Percentiles rank a stretch among this genome's conserved stretches.
These are phyloP conservation scores for Ceratobasidium sp. DNA, from an alignment of 1,284 basidiomycete genomes.

Conservation along the genomic window DNA sequence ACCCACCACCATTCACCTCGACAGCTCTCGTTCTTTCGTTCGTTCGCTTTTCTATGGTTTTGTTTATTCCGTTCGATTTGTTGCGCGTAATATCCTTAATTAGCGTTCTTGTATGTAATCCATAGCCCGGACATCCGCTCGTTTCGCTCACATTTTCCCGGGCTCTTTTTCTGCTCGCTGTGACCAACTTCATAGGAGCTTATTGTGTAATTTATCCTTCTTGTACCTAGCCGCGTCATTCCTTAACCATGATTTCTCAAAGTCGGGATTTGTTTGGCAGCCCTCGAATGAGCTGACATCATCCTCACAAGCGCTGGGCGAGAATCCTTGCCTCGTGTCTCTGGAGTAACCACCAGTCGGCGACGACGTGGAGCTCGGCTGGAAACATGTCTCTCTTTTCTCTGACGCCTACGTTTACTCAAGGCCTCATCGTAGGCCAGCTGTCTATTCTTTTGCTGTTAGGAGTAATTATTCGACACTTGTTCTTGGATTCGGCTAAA, in stretches of 20 bases:
- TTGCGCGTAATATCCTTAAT: background rate
- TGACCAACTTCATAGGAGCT: background rate
- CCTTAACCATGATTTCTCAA: background rate
- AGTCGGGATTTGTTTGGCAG: conserved; percentile 33
- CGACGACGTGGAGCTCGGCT: background rate
- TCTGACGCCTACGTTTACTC: conserved; percentile 81
- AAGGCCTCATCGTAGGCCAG: conserved; percentile 80
- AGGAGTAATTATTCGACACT: conserved; percentile 74
- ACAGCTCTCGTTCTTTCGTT: background rate
- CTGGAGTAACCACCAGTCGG: background rate
- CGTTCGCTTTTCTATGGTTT: background rate
- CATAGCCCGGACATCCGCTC: conserved; percentile 6
- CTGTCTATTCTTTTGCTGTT: conserved; percentile 75
- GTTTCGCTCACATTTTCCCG: background rate
- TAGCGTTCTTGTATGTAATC: conserved; percentile 1
- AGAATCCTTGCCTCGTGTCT: background rate
- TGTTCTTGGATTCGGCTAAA: conserved; percentile 70
- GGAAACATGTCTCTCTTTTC: conserved; percentile 62
- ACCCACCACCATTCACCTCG: background rate
- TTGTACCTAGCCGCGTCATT: conserved; percentile 9
- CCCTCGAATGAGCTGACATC: background rate
- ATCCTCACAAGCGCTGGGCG: background rate
- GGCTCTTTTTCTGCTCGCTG: background rate
- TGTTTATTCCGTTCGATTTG: background rate
- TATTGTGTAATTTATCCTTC: conserved; percentile 29